Conservation (phyloP, 331 rosid species). For the Ulmus americana region DNA sequence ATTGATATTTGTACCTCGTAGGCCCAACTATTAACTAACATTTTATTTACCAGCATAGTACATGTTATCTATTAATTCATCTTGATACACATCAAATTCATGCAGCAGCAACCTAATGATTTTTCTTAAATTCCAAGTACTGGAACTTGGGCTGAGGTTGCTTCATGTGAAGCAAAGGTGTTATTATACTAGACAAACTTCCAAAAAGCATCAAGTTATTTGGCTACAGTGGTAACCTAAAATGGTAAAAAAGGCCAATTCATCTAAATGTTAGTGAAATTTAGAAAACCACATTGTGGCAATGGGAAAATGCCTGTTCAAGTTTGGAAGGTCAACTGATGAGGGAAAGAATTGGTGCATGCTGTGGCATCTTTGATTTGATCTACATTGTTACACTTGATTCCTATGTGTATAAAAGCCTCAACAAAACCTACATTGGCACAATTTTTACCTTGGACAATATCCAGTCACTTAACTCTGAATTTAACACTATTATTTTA, state of each 20-base stretch:
- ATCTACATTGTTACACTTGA: background rate
- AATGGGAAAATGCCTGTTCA: background rate
- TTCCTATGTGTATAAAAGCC: background rate
- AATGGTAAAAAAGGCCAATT: background rate
- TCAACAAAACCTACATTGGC: background rate
- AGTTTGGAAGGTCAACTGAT: background rate
- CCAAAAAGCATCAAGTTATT: background rate
- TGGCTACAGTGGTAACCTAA: background rate
- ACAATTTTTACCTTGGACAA: background rate
- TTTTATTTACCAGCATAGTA: too few species aligned
- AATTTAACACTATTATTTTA: background rate
- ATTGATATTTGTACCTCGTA: too few species aligned
- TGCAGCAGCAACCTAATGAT: background rate
- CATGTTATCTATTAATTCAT: too few species aligned
- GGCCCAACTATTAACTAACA: too few species aligned
- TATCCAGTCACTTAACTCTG: background rate
- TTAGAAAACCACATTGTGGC: background rate
- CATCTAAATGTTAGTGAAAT: background rate
- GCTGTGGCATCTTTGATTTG: background rate
- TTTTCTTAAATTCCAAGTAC: background rate
- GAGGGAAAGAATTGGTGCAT: background rate
- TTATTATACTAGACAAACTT: background rate
- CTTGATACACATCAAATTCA: background rate
- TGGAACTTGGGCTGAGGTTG: background rate
- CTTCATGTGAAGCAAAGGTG: background rate